Evolutionary conservation across 1,284 basidiomycete species (phyloP), one percentile per base, ranked within the genome.

Genomic region (Neotropicomus parvogracilis): DNA sequence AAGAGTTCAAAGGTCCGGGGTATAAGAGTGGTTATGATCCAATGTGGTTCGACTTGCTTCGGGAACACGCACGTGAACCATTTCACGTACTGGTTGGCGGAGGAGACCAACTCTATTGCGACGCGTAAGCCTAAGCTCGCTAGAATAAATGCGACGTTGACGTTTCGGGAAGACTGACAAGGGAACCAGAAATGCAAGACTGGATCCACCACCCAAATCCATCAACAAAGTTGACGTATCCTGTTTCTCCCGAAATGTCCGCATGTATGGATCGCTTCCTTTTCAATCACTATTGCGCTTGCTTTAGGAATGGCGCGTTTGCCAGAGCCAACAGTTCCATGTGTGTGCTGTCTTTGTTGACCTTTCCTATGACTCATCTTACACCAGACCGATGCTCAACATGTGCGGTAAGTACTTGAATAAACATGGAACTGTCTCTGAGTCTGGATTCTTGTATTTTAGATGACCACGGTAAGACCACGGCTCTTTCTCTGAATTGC

Each of bases 261-360:
- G 62, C 74, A 6, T 86, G 89, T n/a, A 82, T 98, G 46, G 94
- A 98, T 63, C 79, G 93, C 40, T 91, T 87, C 62, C 83, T 81
- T 64, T 94, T 93, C 76, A 90, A 88, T 58, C 93, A 97, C 64
- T 98, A 97, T 69, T 94, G 91, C 59, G 78, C 85, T 44, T 69
- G 75, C 44, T 98, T 97, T 71, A 78, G 93, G 50, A 81, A 81
- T 40, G 95, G 95, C 8, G 92, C 92, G 0, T 99, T 98, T 66
- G 91, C 91, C 1, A 77, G 88, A 46, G 93, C 95, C 5, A 97
- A 97, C 66, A 84, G 89, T 48, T 85, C 94, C 12, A 97, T 97
- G 95, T 91, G 63, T 59, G 85, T 63, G 29, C 13, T 24, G 40
- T 49, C 33, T 34, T 31, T 16, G n/a, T 31, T n/a, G 28, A 3